Evolutionary conservation across 2,329 filamentous ascomycete species (phyloP), one percentile per base, ranked within the genome.

Genomic region (Diplodia scrobiculata): DNA sequence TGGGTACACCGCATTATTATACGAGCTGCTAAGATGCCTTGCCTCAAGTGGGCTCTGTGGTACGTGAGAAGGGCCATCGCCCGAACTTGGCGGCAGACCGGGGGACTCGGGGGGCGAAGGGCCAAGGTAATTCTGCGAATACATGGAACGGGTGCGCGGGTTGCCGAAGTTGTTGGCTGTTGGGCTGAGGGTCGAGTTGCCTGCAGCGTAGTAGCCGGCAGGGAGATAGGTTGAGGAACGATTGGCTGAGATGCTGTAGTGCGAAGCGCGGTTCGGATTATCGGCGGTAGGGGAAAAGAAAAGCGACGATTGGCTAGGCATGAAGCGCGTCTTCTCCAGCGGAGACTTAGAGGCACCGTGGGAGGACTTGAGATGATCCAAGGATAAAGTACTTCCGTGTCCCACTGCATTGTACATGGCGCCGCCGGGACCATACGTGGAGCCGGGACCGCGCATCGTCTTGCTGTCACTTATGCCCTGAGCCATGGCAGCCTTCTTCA

Each of bases 221-320:
- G 94, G 94, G 21, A 97, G 83, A 75, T 94, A 96, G n/a, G 83
- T 83, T 1, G 91, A 96, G 67, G 86, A 87, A 63, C 93, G 89
- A 69, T 85, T 80, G 38, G 66, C 66, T 11, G 62, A 36, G 55
- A 59, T 13, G 50, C 67, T 27, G 60, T 63, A 53, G 47, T 63
- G 60, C 60, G 60, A 63, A 21, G 50, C 54, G 14, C 64, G 64
- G n/a, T 51, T 66, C 17, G 63, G 63, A 36, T 72, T 73, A 59
- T 75, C 71, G 1, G 93, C 93, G 0, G 95, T 98, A 0, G 95
- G 95, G 7, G 92, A 97, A 82, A 97, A 99, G 85, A 99, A 99
- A 17, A 98, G 83, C 68, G 89, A 91, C 45, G 60, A 69, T 36
- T 53, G 71, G 53, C 71, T 73, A 41, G 71, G 68, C 52, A 69